These are phyloP conservation scores for Phytophthora aleatoria DNA, from an alignment of 352 stramenopile species.

Conservation along the genomic window DNA sequence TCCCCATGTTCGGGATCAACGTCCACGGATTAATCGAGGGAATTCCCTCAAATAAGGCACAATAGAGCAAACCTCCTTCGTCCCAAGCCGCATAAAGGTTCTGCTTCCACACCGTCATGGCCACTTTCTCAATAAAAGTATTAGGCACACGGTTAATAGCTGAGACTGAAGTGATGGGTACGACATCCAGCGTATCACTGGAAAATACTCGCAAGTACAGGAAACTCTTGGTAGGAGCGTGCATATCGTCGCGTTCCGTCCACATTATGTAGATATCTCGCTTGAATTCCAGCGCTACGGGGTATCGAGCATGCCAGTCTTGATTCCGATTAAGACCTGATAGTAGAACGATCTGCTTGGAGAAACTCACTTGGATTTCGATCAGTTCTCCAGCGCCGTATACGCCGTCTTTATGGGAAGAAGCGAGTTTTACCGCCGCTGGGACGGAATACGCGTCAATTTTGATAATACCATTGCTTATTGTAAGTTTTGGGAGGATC, in stretches of 20 bases:
- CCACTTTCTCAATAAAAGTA: constrained; percentile 59
- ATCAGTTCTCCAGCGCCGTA: constrained; percentile 73
- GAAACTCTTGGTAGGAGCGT: constrained; percentile 41
- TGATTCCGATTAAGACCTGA: constrained; percentile 69
- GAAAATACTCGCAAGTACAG: constrained; percentile 66
- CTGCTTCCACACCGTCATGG: constrained; percentile 47
- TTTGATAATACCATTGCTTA: constrained; percentile 36
- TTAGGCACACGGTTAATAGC: constrained; percentile 53
- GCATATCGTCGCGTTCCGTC: constrained; percentile 58
- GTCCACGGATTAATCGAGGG: constrained; percentile 45
- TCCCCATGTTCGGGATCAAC: constrained; percentile 65
- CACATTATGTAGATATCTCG: constrained; percentile 66
- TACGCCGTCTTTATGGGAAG: constrained; percentile 44
- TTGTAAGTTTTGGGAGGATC: constrained; percentile 39
- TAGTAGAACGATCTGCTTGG: constrained; percentile 62
- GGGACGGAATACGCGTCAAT: constrained; percentile 65
- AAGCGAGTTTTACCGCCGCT: constrained; percentile 65
- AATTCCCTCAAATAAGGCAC: constrained; percentile 59
- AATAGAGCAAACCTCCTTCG: constrained; percentile 64
- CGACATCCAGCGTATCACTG: constrained; percentile 37
- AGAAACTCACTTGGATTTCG: constrained; percentile 70
- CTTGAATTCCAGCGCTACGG: constrained; percentile 42
- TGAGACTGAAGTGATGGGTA: constrained; percentile 26
- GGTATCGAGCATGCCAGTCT: constrained; percentile 51
- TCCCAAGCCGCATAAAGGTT: constrained; percentile 73